Evolutionary conservation across 768 basidiomycete species (phyloP), one percentile per base, ranked within the genome.

Genomic region (Termitomyces sp.): DNA sequence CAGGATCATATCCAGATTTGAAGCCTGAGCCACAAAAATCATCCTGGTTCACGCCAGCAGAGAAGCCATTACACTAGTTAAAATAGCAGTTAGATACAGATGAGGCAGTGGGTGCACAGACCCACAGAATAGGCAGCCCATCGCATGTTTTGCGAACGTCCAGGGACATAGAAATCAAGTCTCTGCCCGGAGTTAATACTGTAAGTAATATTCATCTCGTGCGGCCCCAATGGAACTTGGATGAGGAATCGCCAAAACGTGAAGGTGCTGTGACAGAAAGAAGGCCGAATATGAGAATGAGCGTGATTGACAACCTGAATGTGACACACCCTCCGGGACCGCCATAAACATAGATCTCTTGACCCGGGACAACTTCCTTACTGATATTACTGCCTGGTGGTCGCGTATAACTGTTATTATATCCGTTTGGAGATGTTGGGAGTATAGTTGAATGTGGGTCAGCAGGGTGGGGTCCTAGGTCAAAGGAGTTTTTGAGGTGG

Each of bases 171-270:
- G 70, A 99, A 99, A 36, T 82, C 79, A 50, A 92, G 74, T 59
- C 81, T 78, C 51, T 88, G 83, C 3, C 94, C 89, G 10, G 81
- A 74, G 68, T 98, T 98, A 65, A 99, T 77, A 54, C 80, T 80
- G 71, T 99, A 99, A 55, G 73, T 77, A 52, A 98, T 79, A 50
- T 77, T 73, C 80, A 94, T 89, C 73, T 96, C 92, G 38, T 76
- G 74, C 9, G 75, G 71, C 1, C 79, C 77, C 2, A 98, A 70
- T 0, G 92, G 93, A 55, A 99, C 79, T 61, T 87, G 84, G 49
- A 98, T 83, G 66, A 86, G 77, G 74, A 98, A 98, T 54, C 96
- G 81, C 90, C 94, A 98, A 75, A 99, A 99, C 1, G 92, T 92
- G 67, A 84, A 94, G 0, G 88, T 87, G 5, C 94, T 95, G 58